phyloP scores from a whole-genome alignment of 139 green algal species.

The Tetradesmus lagerheimii region DNA sequence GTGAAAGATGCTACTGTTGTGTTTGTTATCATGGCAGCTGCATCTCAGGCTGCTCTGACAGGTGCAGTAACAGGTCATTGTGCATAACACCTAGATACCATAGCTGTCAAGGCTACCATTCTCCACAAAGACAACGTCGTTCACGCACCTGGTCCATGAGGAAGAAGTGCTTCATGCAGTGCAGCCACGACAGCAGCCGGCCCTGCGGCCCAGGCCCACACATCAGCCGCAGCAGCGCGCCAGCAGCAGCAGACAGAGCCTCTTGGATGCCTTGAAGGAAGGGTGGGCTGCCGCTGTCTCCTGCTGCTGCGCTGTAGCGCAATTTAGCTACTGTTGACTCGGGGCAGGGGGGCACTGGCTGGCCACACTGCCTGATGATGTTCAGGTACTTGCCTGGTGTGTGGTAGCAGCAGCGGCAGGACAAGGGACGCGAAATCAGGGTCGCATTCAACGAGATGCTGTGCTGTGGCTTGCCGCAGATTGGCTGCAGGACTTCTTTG shows the following conservation, averaged over 20 bases:
- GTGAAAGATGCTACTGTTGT: too few relatives aligned
- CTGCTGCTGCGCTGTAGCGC: constrained; percentile 38
- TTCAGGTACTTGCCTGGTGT: constrained; percentile 92
- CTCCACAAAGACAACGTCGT: neutral
- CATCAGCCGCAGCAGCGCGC: constrained; percentile 78
- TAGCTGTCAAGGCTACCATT: neutral
- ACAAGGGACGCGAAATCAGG: too few relatives aligned
- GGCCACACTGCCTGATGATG: constrained; percentile 83
- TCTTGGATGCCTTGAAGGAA: constrained; percentile 57
- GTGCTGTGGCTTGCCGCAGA: too few relatives aligned
- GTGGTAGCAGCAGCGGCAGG: neutral
- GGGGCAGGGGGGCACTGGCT: constrained; percentile 49
- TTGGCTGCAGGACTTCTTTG: too few relatives aligned
- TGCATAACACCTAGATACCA: too few relatives aligned
- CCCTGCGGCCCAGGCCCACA: constrained; percentile 53
- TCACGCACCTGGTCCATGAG: constrained; percentile 81
- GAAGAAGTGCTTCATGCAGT: constrained; percentile 92
- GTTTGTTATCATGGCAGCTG: too few relatives aligned
- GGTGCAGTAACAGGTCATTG: constrained; percentile 87
- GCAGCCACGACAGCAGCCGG: constrained; percentile 69
- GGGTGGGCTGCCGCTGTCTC: neutral
- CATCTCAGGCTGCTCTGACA: constrained; percentile 64
- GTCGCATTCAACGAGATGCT: too few relatives aligned
- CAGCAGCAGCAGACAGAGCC: constrained; percentile 63
- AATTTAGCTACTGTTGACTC: constrained; percentile 54